A percentile compares a stretch with the other conserved stretches of the same genome.
These are phyloP conservation scores for Rhododendron simsii DNA, from an alignment of 148 eudicot species.

Conservation along the genomic window DNA sequence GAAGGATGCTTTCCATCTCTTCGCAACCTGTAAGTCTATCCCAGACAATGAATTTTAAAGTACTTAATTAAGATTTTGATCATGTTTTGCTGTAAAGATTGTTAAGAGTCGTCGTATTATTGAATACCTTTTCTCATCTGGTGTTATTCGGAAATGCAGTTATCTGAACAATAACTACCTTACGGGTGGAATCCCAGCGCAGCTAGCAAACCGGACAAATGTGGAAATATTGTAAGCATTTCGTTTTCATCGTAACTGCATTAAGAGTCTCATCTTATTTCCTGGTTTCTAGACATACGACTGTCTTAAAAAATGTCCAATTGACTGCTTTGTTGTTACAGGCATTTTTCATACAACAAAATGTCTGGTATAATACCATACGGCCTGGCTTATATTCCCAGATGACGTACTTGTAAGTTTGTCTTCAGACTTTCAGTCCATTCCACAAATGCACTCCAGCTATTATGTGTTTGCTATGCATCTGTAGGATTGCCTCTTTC, in stretches of 20 bases:
- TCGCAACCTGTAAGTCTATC: conserved; percentile 75
- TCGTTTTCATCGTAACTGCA: neutral
- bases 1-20: conserved; percentile 96
- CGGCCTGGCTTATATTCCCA: conserved; percentile 72
- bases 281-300: neutral
- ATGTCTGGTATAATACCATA: conserved; percentile 89
- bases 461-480: neutral
- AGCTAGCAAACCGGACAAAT: conserved; percentile 80
- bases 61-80: conserved; percentile 2
- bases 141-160: conserved; percentile 27
- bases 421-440: neutral
- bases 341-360: conserved; percentile 83
- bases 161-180: conserved; percentile 87
- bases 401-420: conserved; percentile 82
- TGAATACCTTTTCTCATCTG: conserved; percentile 10
- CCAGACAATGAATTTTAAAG: neutral
- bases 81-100: neutral
- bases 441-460: neutral
- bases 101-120: neutral
- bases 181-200: conserved; percentile 89
- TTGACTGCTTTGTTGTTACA: conserved; percentile 24
- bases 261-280: conserved; percentile 1
- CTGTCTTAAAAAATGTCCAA: neutral
- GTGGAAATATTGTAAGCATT: conserved; percentile 89
- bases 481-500: neutral